Evolutionary conservation across 116 monocot species (phyloP).

Genomic region (Thalassia testudinum): DNA sequence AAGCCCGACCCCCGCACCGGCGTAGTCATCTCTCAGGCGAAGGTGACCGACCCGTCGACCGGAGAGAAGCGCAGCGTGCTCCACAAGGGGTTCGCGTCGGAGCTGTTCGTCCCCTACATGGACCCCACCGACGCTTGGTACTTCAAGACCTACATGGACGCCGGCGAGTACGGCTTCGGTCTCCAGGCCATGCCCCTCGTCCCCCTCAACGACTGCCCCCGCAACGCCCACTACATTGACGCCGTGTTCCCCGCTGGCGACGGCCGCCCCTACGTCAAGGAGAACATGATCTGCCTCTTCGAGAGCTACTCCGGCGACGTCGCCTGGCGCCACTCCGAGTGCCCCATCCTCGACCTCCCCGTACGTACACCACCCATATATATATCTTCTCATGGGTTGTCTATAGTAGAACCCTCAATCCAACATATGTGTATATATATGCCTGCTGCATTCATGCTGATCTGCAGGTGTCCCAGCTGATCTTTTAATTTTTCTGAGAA

Average conservation of each 20-base stretch:
- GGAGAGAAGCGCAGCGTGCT: slow-evolving; percentile 41
- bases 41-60: slow-evolving; percentile 33
- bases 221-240: slow-evolving; percentile 65
- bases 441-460: no score
- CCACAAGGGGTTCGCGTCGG: slow-evolving; percentile 60
- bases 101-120: slow-evolving; percentile 93
- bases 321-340: slow-evolving; percentile 76
- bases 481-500: no score
- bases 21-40: slow-evolving; percentile 38
- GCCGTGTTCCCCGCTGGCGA: slow-evolving; percentile 54
- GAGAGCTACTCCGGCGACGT: slow-evolving; percentile 74
- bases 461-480: no score
- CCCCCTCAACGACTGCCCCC: slow-evolving; percentile 75
- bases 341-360: slow-evolving; percentile 41
- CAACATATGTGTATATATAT: no score
- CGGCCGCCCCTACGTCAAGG: slow-evolving; percentile 47
- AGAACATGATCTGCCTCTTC: slow-evolving; percentile 65
- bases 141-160: slow-evolving; percentile 94
- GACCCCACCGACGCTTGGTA: slow-evolving; percentile 82
- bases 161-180: slow-evolving; percentile 85
- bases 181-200: slow-evolving; percentile 69
- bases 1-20: slow-evolving; percentile 69
- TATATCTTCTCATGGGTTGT: no score
- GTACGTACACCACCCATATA: slow-evolving; percentile 6
- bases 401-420: no score